Evolutionary conservation across 345 rosid species (phyloP), one percentile per base, ranked within the genome.

Genomic region (Euclidium syriacum): DNA sequence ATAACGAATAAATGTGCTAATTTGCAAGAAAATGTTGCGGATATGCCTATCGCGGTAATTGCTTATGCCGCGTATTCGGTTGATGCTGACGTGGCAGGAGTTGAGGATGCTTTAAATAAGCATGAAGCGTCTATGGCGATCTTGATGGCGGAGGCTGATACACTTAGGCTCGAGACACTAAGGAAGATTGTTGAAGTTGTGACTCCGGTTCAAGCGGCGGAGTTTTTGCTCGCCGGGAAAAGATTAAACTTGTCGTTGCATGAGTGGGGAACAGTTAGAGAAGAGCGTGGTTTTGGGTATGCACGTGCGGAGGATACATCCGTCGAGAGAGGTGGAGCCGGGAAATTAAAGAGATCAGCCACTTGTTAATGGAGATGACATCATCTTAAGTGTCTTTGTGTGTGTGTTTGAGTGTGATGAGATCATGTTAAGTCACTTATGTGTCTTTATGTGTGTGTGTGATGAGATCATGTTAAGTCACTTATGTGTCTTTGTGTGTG

Each of bases 11-110:
- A 26, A 25, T 6, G 70, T n/a, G 79, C 77, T 3, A 56, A 36
- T 36, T 10, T 82, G 62, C 84, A 82, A 35, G 90, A 85, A 16
- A 68, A 80, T 22, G 55, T 77, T 3, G 75, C 71, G 0, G 85
- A 82, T 46, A 69, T 73, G 38, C 80, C 83, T 2, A 74, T 78
- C 0, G 55, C 62, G 0, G 3, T 46, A 11, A 10, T 72, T 12
- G 67, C 81, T 5, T 67, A 60, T 27, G 6, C 35, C 1, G 11
- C 1, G 59, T 61, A 64, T 8, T 4, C 3, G 10, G 58, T 30
- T 3, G 58, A 39, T 5, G 40, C 34, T 20, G 9, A 15, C 0
- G 33, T 48, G 40, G 50, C 20, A 7, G n/a, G n/a, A n/a, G 80
- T 75, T 18, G 67, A 75, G 0, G 3, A 17, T 0, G 80, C 78